phyloP scores from a whole-genome alignment of 176 grass and related monocot genomes.

The Phoenix roebelenii region DNA sequence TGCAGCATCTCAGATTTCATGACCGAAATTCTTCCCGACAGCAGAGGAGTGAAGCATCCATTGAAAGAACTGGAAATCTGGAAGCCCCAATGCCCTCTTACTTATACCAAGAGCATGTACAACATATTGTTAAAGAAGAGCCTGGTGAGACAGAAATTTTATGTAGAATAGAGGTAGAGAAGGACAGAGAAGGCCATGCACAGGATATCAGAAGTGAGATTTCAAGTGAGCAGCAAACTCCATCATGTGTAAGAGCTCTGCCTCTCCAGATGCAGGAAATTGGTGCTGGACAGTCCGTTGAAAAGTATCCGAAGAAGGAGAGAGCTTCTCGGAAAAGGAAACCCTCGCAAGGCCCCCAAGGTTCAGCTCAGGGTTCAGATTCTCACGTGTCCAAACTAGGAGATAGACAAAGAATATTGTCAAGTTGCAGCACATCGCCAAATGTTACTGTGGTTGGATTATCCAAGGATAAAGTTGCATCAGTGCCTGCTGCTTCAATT shows the following conservation, averaged over 20 bases:
- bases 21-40: neutral
- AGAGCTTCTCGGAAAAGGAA: slow-evolving; percentile 5
- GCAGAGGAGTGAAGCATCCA: neutral
- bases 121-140: slow-evolving; percentile 5
- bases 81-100: slow-evolving; percentile 5
- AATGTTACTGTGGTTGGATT: slow-evolving; percentile 1
- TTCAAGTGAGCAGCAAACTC: slow-evolving; percentile 11
- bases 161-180: neutral
- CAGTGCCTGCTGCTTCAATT: slow-evolving; percentile 16
- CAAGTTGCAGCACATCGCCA: slow-evolving; percentile 16
- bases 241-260: slow-evolving; percentile 7
- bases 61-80: slow-evolving; percentile 14
- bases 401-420: slow-evolving; percentile 5
- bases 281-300: slow-evolving; percentile 1
- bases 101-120: neutral
- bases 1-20: neutral
- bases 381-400: neutral
- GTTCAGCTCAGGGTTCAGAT: slow-evolving; percentile 5
- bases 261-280: neutral
- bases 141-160: slow-evolving; percentile 6
- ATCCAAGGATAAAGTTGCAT: slow-evolving; percentile 10
- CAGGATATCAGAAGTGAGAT: slow-evolving; percentile 3
- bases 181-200: slow-evolving; percentile 5
- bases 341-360: neutral
- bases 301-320: slow-evolving; percentile 8